Evolutionary conservation across 306 rosid species (phyloP).

Genomic region (Adenanthera pavonina): DNA sequence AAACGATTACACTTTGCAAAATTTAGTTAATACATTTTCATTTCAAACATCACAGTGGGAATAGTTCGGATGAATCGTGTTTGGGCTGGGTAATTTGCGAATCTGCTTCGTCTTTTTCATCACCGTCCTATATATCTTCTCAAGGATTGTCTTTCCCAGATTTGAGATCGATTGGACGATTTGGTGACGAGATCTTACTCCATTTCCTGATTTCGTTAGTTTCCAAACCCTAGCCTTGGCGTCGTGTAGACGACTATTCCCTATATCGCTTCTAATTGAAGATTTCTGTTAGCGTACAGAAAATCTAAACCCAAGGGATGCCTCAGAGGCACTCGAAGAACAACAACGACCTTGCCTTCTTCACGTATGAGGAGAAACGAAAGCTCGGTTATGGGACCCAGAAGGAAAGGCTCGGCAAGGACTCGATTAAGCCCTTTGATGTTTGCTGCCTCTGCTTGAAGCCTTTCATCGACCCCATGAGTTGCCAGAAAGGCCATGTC

Average conservation of each 20-base stretch:
- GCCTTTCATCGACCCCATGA: slow-evolving; percentile 84
- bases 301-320: slow-evolving; percentile 48
- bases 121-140: not conserved
- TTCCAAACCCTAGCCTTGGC: not conserved
- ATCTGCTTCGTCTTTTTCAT: not conserved
- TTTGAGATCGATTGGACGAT: not conserved
- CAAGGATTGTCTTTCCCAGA: not conserved
- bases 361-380: slow-evolving; percentile 97
- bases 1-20: too few relatives aligned
- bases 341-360: slow-evolving; percentile 97
- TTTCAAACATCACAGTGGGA: too few relatives aligned
- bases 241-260: not conserved
- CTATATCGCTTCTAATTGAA: not conserved
- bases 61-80: too few relatives aligned
- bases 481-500: slow-evolving; percentile 90
- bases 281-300: not conserved
- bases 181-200: not conserved
- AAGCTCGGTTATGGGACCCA: slow-evolving; percentile 95
- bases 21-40: too few relatives aligned
- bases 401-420: slow-evolving; percentile 89
- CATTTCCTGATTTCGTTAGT: not conserved
- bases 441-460: slow-evolving; percentile 93
- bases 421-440: slow-evolving; percentile 96
- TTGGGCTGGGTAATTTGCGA: too few relatives aligned
- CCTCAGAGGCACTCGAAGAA: slow-evolving; percentile 99